Conservation (phyloP, 2,329 filamentous ascomycete genomes). For the Endothia cerciana region DNA sequence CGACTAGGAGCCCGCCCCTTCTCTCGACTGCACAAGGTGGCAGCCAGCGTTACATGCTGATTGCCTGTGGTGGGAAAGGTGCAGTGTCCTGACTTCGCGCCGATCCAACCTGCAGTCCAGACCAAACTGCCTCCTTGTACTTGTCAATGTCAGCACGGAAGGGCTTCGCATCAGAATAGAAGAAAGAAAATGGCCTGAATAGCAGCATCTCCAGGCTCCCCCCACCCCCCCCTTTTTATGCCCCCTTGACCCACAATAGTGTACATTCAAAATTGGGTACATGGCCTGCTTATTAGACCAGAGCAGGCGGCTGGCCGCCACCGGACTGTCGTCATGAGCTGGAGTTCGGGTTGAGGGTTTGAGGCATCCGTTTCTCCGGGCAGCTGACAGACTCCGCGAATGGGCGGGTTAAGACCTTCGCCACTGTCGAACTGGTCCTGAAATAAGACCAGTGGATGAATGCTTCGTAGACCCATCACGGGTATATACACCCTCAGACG, state of each 20-base stretch:
- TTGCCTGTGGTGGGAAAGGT: slow-evolving; percentile 11
- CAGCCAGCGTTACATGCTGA: slow-evolving; percentile 10
- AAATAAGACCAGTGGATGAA: not conserved
- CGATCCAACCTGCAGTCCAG: slow-evolving; percentile 24
- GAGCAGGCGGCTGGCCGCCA: slow-evolving; percentile 4
- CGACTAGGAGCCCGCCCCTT: slow-evolving; percentile 6
- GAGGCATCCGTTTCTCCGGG: not conserved
- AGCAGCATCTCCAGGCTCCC: slow-evolving; percentile 6
- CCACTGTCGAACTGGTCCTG: slow-evolving; percentile 5
- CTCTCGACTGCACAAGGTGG: slow-evolving; percentile 9
- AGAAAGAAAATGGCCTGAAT: slow-evolving; percentile 16
- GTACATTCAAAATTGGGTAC: slow-evolving; percentile 27
- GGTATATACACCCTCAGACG: slow-evolving; percentile 39
- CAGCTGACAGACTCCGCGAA: not conserved
- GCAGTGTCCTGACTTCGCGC: slow-evolving; percentile 16
- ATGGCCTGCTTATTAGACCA: slow-evolving; percentile 15
- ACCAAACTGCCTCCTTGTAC: not conserved
- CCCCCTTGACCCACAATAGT: slow-evolving; percentile 19
- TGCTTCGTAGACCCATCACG: not conserved
- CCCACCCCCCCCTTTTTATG: slow-evolving; percentile 9
- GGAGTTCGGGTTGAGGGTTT: not conserved
- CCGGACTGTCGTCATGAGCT: not conserved
- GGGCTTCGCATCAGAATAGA: slow-evolving; percentile 6
- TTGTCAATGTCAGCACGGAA: slow-evolving; percentile 5
- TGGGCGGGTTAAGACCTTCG: not conserved